These are phyloP conservation scores for Candida maesae DNA, from an alignment of 805 yeast genomes.

Conservation along the genomic window DNA sequence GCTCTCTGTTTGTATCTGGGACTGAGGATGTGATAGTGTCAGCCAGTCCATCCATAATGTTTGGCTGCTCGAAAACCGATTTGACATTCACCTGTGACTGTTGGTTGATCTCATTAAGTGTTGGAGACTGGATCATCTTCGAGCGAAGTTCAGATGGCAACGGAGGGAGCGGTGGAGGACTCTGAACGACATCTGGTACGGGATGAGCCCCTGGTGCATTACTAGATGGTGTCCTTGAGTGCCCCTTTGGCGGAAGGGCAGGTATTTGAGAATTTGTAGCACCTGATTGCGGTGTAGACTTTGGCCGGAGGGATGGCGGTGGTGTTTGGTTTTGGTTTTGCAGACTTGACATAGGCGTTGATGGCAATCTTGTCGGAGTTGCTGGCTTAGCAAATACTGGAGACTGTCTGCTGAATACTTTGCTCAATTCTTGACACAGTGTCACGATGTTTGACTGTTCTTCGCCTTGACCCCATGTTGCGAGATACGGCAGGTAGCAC, in stretches of 20 bases:
- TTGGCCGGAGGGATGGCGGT: slow-evolving; percentile 35
- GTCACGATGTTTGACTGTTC: slow-evolving; percentile 44
- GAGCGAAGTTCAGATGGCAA: slow-evolving; percentile 32
- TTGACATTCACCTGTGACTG: slow-evolving; percentile 6
- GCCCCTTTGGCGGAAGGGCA: slow-evolving; percentile 11
- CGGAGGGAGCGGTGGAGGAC: slow-evolving; percentile 37
- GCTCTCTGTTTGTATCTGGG: slow-evolving; percentile 5
- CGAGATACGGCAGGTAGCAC: slow-evolving; percentile 63
- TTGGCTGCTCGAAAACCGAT: slow-evolving; percentile 20
- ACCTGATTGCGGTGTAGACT: slow-evolving; percentile 7
- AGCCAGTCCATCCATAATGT: slow-evolving; percentile 20
- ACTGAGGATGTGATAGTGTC: slow-evolving; percentile 1
- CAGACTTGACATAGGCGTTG: slow-evolving; percentile 9
- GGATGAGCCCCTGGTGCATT: not conserved
- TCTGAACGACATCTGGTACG: not conserved
- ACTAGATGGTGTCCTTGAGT: not conserved
- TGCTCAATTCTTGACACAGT: slow-evolving; percentile 29
- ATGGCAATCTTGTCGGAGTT: slow-evolving; percentile 5
- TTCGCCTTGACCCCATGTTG: slow-evolving; percentile 45
- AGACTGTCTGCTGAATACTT: slow-evolving; percentile 37
- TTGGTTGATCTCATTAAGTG: slow-evolving; percentile 13
- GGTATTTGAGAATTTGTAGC: slow-evolving; percentile 5
- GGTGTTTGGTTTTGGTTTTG: slow-evolving; percentile 11
- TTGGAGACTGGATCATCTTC: slow-evolving; percentile 17
- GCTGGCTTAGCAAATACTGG: slow-evolving; percentile 41